Conservation (phyloP, 352 stramenopile species). For the Globisporangium splendens region DNA sequence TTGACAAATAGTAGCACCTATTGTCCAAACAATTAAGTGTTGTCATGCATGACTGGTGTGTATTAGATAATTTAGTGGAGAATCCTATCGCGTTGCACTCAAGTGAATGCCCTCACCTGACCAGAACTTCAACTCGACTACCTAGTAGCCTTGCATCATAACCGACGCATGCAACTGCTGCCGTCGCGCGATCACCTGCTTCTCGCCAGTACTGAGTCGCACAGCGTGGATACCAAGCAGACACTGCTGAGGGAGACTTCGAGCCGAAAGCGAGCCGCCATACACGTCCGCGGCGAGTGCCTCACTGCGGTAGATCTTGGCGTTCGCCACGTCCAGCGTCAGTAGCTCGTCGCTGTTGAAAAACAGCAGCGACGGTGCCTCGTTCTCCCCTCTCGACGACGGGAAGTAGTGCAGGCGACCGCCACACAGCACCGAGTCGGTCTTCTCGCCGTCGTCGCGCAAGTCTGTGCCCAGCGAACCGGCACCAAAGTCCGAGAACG, state of each 20-base stretch:
- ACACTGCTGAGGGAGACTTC: conserved; percentile 44
- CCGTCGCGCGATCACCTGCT: conserved; percentile 33
- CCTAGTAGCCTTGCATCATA: too few relatives aligned
- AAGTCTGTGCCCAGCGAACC: conserved; percentile 45
- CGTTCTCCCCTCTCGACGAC: conserved; percentile 9
- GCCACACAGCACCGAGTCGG: conserved; percentile 53
- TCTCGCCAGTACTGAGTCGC: conserved; percentile 31
- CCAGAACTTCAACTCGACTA: too few relatives aligned
- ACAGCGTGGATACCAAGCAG: conserved; percentile 46
- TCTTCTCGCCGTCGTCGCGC: conserved; percentile 19
- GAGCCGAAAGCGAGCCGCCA: conserved; percentile 38
- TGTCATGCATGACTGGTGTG: too few relatives aligned
- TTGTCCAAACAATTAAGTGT: too few relatives aligned
- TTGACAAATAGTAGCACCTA: too few relatives aligned
- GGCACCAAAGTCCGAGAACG: conserved; percentile 63
- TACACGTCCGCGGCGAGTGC: conserved; percentile 47
- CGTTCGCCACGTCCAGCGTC: conserved; percentile 33
- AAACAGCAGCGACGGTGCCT: conserved; percentile 32
- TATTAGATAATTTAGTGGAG: too few relatives aligned
- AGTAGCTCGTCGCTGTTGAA: conserved; percentile 69
- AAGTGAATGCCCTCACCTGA: too few relatives aligned
- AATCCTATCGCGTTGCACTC: too few relatives aligned
- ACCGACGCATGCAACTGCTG: conserved; percentile 47
- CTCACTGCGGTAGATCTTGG: conserved; percentile 46
- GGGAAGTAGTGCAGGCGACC: conserved; percentile 60